Percentiles rank a stretch among this genome's conserved stretches.
Evolutionary conservation across 139 green algal genomes (phyloP).

Genomic region (Gonium pectorale): DNA sequence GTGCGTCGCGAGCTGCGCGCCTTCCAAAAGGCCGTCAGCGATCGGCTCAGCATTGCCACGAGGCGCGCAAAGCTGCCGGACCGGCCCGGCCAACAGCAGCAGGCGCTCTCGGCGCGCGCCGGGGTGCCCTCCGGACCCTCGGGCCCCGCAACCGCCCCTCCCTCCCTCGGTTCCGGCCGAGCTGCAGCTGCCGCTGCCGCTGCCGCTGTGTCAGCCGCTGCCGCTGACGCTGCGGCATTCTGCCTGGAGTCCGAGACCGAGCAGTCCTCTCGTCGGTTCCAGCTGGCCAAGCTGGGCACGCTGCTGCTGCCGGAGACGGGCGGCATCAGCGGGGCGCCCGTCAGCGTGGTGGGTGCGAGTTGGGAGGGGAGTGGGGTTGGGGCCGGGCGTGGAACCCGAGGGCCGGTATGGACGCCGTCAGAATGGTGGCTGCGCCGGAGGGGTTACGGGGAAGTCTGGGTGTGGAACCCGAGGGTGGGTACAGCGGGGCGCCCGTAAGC

Average conservation of each 20-base stretch:
- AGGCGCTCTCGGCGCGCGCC: too few species aligned
- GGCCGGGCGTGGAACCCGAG: background rate
- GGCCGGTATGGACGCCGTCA: too few species aligned
- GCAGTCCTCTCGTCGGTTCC: background rate
- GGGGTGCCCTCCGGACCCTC: background rate
- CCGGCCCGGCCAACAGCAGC: too few species aligned
- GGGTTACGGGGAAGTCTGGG: too few species aligned
- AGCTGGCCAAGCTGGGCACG: constrained; percentile 15
- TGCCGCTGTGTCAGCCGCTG: background rate
- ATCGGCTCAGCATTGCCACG: background rate
- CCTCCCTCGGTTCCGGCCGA: too few species aligned
- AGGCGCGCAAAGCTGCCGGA: background rate
- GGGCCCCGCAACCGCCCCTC: background rate
- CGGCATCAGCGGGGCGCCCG: background rate
- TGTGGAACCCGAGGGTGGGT: too few species aligned
- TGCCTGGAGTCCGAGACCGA: too few species aligned
- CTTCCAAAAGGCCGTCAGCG: background rate
- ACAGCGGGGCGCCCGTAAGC: too few species aligned
- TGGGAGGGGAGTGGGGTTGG: background rate
- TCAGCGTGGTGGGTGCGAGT: constrained; percentile 26
- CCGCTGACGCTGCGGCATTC: too few species aligned
- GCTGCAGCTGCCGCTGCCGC: background rate
- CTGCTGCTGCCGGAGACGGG: constrained; percentile 9
- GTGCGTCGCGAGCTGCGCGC: constrained; percentile 30
- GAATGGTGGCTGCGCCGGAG: too few species aligned